Evolutionary conservation across 768 basidiomycete genomes (phyloP), one percentile per base, ranked within the genome.

Genomic region (Boletus pseudo-olivaceus): DNA sequence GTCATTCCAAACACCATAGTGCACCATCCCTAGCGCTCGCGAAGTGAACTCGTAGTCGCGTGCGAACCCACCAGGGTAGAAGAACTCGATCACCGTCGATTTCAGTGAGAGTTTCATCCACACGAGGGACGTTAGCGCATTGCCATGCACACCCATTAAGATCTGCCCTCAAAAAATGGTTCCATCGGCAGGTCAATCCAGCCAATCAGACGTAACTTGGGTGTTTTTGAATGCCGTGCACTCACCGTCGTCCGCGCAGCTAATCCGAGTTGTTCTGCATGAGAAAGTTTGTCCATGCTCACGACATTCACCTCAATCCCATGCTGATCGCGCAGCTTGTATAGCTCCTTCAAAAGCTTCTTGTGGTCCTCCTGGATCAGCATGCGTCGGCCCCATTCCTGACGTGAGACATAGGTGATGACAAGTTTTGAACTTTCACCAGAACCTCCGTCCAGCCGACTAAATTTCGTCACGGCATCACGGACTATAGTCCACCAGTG

Each of bases 141-240:
- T 96, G 10, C 94, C 93, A 62, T 96, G 93, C 15, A 96, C 88
- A 53, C 93, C 93, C 81, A 95, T 87, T 85, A 96, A 81, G 63
- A 96, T 91, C 93, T 96, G 56, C 7, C 29, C n/a, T 33, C 19
- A 11, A n/a, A 11, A 40, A 41, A 11, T 1, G 4, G 5, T 38
- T 15, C 14, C 20, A 30, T 5, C 23, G 30, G 5, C 2, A 26
- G 5, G 12, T 27, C n/a, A 32, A 23, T 19, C 20, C 29, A 17
- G 27, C 47, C 15, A 32, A 23, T 56, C 10, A 48, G 43, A 47
- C 9, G 9, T 19, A 7, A 34, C 12, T 20, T 1, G 15, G 14
- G 27, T 23, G n/a, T 1, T 4, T 15, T 12, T 19, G 37, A 30
- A 45, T 10, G 37, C n/a, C 38, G 7, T 44, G 27, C 33, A 71